Base-by-base conservation (phyloP, 176 grass and related monocot genomes). In the Canna indica region DNA sequence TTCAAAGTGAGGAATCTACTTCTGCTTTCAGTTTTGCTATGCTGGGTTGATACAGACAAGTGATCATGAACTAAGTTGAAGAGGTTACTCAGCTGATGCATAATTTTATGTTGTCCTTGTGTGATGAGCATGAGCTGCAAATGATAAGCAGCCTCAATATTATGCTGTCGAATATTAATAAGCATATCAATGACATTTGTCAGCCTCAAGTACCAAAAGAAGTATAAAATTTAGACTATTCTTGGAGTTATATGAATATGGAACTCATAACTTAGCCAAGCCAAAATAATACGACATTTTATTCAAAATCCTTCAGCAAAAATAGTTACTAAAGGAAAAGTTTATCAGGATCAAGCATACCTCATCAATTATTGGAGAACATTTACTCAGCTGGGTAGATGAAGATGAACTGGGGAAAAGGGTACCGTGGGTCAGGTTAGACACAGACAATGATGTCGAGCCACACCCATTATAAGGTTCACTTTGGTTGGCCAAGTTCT, bases 361-460 rank as follows among this genome's bases (percentile, higher is more conserved):
- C 94, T 99, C 94, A 81, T 99, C 94, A 62, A 84, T 75, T 48
- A 93, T 47, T 5, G 86, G 82, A 44, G 84, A 88, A 78, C 93
- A 89, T 62, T 90, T 99, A 36, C 53, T 71, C 83, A 97, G 76
- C 84, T 87, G 89, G 52, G 85, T 85, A 52, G 83, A 87, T 13
- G 89, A 99, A 41, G 79, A 87, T 1, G 86, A 99, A 73, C 80
- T 75, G 25, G 89, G 94, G 64, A 99, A 80, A 75, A 99, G 53
- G 29, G 89, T 99, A 29, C 89, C 94, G 68, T 90, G 90, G 52
- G 89, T 86, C 78, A 99, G 78, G 52, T 90, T 75, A 72, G 94
- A 90, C 52, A 99, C 84, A 67, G 93, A 99, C 14, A 90, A 69
- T 83, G 91, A 85, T 22, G 94, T 99, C 52, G 86, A 86, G 2